Conservation (phyloP, 75 land plant species). For the Isoetes taiwanensis region DNA sequence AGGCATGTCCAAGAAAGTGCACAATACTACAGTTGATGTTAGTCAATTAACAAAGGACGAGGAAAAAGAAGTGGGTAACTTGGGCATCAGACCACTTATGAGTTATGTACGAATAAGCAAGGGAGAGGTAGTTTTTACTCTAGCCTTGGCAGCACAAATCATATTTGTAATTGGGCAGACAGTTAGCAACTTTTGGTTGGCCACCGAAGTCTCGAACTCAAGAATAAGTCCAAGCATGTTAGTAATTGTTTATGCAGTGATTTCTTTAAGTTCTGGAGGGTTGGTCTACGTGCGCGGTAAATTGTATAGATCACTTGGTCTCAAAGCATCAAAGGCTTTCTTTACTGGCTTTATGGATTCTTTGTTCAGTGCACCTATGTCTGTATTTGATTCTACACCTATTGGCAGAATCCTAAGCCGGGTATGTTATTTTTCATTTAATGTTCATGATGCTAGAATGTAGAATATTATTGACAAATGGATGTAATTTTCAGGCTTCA, state of each 20-base stretch:
- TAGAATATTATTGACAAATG: too few relatives aligned
- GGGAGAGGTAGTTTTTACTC: slow-evolving; percentile 11
- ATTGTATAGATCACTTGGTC: slow-evolving; percentile 26
- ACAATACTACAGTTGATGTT: not conserved
- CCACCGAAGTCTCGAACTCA: slow-evolving; percentile 26
- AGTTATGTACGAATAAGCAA: slow-evolving; percentile 28
- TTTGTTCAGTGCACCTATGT: slow-evolving; percentile 69
- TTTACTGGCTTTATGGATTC: slow-evolving; percentile 41
- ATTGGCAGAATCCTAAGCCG: slow-evolving; percentile 63
- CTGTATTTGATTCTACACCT: slow-evolving; percentile 73
- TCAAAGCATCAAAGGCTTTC: slow-evolving; percentile 57
- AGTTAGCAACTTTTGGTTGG: slow-evolving; percentile 52
- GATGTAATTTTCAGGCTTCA: slow-evolving; percentile 34
- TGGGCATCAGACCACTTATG: slow-evolving; percentile 40
- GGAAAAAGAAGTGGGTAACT: slow-evolving; percentile 42
- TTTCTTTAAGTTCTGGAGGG: slow-evolving; percentile 26
- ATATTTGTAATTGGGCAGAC: slow-evolving; percentile 38
- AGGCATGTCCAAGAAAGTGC: not conserved
- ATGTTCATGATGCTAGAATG: too few relatives aligned
- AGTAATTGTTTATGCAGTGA: slow-evolving; percentile 40
- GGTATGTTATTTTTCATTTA: too few relatives aligned
- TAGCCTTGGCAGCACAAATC: slow-evolving; percentile 18
- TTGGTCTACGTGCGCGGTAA: slow-evolving; percentile 37
- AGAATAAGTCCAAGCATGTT: slow-evolving; percentile 14
- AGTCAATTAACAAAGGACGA: slow-evolving; percentile 50